Percentiles rank a stretch among this genome's conserved stretches.
Conservation (phyloP, 1,139 yeast species). For the Suhomyces terraborum region DNA sequence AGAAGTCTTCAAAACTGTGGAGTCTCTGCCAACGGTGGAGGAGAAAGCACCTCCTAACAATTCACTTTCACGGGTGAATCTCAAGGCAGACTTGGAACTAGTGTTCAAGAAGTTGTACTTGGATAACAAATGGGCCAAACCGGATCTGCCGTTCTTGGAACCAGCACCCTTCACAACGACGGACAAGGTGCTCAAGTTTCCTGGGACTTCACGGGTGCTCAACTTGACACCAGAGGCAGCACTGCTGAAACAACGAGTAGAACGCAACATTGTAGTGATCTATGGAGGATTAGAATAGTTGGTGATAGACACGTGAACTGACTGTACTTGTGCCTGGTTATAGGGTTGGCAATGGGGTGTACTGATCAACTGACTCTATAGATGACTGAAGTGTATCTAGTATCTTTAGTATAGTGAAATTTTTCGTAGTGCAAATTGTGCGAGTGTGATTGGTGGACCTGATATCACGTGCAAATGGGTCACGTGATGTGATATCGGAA, state of each 20-base stretch:
- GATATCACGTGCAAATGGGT: not conserved
- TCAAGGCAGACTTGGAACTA: constrained; percentile 78
- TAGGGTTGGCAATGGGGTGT: constrained; percentile 11
- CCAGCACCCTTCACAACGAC: constrained; percentile 84
- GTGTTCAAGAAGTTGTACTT: constrained; percentile 87
- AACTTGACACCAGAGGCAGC: constrained; percentile 43
- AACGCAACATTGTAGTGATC: constrained; percentile 10
- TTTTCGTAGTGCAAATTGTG: constrained; percentile 12
- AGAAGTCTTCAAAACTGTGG: constrained; percentile 73
- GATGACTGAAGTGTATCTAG: constrained; percentile 6
- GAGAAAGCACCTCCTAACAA: constrained; percentile 83
- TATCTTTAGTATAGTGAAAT: constrained; percentile 7
- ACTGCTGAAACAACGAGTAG: constrained; percentile 50
- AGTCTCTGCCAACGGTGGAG: constrained; percentile 78
- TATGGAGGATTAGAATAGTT: not conserved
- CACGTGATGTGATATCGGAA: not conserved
- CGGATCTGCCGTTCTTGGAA: constrained; percentile 77
- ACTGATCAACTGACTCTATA: constrained; percentile 12
- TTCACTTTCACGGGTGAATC: constrained; percentile 94
- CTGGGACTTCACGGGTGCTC: constrained; percentile 50
- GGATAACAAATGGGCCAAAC: constrained; percentile 83
- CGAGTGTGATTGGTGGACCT: constrained; percentile 13
- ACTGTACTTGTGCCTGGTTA: constrained; percentile 1
- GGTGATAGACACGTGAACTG: constrained; percentile 8
- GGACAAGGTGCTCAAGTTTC: constrained; percentile 67